Percentiles rank a stretch among this genome's conserved stretches.
phyloP scores from a whole-genome alignment of 306 rosid genomes.

The Rosa chinensis region DNA sequence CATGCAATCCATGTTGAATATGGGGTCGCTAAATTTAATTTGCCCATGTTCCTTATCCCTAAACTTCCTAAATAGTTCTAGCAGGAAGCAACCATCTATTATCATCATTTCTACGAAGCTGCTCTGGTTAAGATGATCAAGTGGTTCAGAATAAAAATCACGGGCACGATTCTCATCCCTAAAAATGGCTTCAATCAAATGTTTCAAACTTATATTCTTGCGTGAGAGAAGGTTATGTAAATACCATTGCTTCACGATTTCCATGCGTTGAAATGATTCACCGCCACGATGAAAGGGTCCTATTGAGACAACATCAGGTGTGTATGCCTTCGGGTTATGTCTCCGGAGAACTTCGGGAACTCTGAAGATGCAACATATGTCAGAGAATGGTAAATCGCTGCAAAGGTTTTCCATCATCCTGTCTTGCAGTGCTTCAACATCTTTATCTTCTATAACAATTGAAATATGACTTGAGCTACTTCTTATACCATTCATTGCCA shows the following conservation, averaged over 20 bases:
- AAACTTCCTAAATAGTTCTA: slow-evolving; percentile 24
- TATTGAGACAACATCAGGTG: slow-evolving; percentile 13
- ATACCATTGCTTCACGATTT: slow-evolving; percentile 13
- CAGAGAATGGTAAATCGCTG: not conserved
- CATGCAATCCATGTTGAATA: slow-evolving; percentile 24
- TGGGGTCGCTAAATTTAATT: not conserved
- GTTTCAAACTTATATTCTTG: not conserved
- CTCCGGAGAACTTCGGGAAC: slow-evolving; percentile 5
- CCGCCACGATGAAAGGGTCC: slow-evolving; percentile 11
- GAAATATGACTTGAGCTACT: not conserved
- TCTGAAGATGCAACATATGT: slow-evolving; percentile 26
- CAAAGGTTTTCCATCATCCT: not conserved
- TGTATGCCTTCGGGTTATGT: not conserved
- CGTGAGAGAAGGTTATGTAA: not conserved
- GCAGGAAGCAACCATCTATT: slow-evolving; percentile 29
- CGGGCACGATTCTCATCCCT: not conserved
- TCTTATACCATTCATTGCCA: not conserved
- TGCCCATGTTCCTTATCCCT: not conserved
- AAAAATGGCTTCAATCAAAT: not conserved
- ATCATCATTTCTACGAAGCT: slow-evolving; percentile 21
- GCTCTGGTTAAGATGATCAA: not conserved
- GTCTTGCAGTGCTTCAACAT: not conserved
- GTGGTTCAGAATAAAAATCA: not conserved
- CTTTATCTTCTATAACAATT: not conserved
- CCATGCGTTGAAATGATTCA: not conserved